Conservation (phyloP, 2,329 filamentous ascomycete species). For the Paracamarosporium sp. region DNA sequence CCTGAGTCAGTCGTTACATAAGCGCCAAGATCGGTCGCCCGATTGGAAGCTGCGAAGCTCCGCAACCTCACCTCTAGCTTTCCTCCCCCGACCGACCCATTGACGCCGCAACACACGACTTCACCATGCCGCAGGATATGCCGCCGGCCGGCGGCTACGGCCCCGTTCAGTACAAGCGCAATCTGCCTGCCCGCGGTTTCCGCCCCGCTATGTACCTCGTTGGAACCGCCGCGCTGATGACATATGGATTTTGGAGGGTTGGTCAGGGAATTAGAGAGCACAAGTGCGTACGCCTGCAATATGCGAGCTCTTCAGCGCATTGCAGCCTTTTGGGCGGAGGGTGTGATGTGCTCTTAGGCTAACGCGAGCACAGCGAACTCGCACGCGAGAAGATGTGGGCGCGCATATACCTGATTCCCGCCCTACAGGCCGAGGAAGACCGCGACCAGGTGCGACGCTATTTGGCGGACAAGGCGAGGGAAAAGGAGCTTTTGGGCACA, state of each 20-base stretch:
- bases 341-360: slow-evolving; percentile 13
- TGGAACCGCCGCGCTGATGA: slow-evolving; percentile 79
- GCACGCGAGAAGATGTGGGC: slow-evolving; percentile 98
- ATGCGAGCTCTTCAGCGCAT: background rate
- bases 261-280: slow-evolving; percentile 85
- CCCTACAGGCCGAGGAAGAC: slow-evolving; percentile 96
- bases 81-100: slow-evolving; percentile 29
- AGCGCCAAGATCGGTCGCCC: slow-evolving; percentile 29
- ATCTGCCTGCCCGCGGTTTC: slow-evolving; percentile 90
- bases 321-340: background rate
- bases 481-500: slow-evolving; percentile 87
- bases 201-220: slow-evolving; percentile 79
- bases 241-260: slow-evolving; percentile 88
- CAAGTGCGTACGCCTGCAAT: slow-evolving; percentile 68
- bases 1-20: slow-evolving; percentile 10
- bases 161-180: slow-evolving; percentile 97
- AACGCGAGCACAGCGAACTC: slow-evolving; percentile 72
- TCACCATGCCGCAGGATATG: slow-evolving; percentile 95
- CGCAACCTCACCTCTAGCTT: slow-evolving; percentile 34
- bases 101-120: slow-evolving; percentile 31
- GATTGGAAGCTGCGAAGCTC: slow-evolving; percentile 24
- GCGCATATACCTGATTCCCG: slow-evolving; percentile 89
- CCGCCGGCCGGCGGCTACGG: slow-evolving; percentile 93
- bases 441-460: slow-evolving; percentile 89
- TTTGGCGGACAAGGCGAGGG: slow-evolving; percentile 84